phyloP scores from a whole-genome alignment of 192 early-diverging fungal species.

The Podila epigama region DNA sequence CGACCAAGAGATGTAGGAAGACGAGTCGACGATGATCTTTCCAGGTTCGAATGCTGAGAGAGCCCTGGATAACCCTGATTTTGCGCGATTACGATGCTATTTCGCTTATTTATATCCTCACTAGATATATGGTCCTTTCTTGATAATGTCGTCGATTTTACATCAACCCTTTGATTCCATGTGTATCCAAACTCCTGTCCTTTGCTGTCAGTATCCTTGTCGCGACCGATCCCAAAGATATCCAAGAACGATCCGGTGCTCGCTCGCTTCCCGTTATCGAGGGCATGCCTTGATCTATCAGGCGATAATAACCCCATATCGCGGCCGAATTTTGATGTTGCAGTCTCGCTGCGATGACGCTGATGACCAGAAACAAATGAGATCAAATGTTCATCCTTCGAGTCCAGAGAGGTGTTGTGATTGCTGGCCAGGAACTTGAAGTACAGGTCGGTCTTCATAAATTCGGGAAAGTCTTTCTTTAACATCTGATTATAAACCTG shows the following conservation, averaged over 20 bases:
- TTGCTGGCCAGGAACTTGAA: constrained; percentile 67
- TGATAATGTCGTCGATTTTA: too few relatives aligned
- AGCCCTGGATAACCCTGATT: background rate
- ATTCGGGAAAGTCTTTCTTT: constrained; percentile 62
- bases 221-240: constrained; percentile 40
- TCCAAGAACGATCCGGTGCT: constrained; percentile 46
- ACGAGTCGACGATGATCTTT: background rate
- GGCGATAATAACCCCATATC: constrained; percentile 11
- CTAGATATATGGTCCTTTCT: too few relatives aligned
- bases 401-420: constrained; percentile 44
- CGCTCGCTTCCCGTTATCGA: constrained; percentile 27
- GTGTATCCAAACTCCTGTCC: constrained; percentile 5
- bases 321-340: background rate
- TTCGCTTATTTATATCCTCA: too few relatives aligned
- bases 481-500: constrained; percentile 73
- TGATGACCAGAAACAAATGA: background rate
- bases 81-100: background rate
- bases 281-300: background rate
- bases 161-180: background rate
- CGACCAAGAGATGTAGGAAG: background rate
- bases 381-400: constrained; percentile 10
- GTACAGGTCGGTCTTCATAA: constrained; percentile 68
- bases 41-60: background rate
- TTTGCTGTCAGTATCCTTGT: constrained; percentile 18
- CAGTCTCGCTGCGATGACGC: background rate